Percentiles rank a stretch among this genome's conserved stretches.
phyloP scores from a whole-genome alignment of 1,139 yeast species.

The Suhomyces kunorum region DNA sequence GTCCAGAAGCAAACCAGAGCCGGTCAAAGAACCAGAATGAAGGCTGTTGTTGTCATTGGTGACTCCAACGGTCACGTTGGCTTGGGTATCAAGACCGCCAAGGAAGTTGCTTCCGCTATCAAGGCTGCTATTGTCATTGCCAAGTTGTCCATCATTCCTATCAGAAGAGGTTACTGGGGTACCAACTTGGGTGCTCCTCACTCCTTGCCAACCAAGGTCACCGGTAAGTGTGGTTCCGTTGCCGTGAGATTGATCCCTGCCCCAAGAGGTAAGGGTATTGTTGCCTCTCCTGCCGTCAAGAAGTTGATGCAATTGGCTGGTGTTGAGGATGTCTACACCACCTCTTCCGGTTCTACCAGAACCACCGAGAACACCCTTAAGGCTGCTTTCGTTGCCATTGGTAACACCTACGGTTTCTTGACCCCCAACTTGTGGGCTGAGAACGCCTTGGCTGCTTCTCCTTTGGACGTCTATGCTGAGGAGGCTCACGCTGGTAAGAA shows the following conservation, averaged over 20 bases:
- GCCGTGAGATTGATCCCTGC: constrained; percentile 98
- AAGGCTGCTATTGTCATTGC: constrained; percentile 99
- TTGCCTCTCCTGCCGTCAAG: constrained; percentile 99
- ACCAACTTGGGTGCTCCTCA: constrained; percentile 99
- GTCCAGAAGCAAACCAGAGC: constrained; percentile 99
- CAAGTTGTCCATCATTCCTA: constrained; percentile 97
- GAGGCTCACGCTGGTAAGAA: constrained; percentile 73
- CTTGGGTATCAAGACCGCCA: constrained; percentile 99
- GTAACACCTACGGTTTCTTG: constrained; percentile 99
- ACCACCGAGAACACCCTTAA: constrained; percentile 99
- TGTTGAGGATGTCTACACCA: constrained; percentile 98
- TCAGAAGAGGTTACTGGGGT: constrained; percentile 99
- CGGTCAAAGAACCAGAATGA: constrained; percentile 99
- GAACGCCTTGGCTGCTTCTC: constrained; percentile 82
- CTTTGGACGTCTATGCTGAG: constrained; percentile 91
- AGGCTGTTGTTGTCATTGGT: constrained; percentile 99
- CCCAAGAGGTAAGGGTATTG: constrained; percentile 99
- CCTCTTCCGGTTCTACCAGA: constrained; percentile 99
- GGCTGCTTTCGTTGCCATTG: constrained; percentile 99
- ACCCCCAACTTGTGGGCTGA: constrained; percentile 99
- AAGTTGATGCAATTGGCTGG: constrained; percentile 99
- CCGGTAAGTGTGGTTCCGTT: constrained; percentile 99
- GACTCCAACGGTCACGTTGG: constrained; percentile 99
- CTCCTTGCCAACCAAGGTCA: constrained; percentile 96
- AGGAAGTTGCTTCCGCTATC: constrained; percentile 99